Evolutionary conservation across 2,329 filamentous ascomycete genomes (phyloP), one percentile per base, ranked within the genome.

Genomic region (Stachybotrys chartarum): DNA sequence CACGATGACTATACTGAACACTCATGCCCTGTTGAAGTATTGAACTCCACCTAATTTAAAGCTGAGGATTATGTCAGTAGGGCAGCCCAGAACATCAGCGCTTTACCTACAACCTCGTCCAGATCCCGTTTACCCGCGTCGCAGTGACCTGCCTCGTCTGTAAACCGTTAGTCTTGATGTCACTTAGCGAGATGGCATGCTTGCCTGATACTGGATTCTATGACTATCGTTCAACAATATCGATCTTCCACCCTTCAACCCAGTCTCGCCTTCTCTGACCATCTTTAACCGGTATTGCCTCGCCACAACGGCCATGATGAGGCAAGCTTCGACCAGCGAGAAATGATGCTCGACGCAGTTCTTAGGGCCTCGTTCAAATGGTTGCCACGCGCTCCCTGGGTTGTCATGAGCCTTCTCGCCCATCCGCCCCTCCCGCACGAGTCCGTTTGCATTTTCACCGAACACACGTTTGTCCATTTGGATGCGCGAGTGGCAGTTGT

Each of bases 271-370:
- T 6, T 31, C 7, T 32, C 49, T 30, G 4, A 51, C 24, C 49
- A n/a, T 51, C 32, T 10, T 6, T 14, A 51, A 51, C 24, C 16
- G 14, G 30, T 51, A 51, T 4, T 30, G 49, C 7, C 49, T 17
- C 16, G 24, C 49, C 4, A 51, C 49, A 14, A 30, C 30, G 24
- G 49, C 49, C 14, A 51, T 51, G 49, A 51, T 35, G 24, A 51
- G 31, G 6, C 49, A 30, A 18, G 49, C 49, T 17, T 51, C 49
- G 30, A 51, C 32, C 18, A 35, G 31, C 11, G 50, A 30, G 44
- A 52, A 35, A n/a, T 52, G 31, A 18, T 52, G 50, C 6, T 32
- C 50, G 18, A 52, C 44, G 50, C 50, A 52, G 50, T 52, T 52
- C 31, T 32, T 39, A 6, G 50, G 18, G 3, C 50, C 50, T 3